Conservation (phyloP, 2,329 filamentous ascomycete genomes). For the Colletotrichum lentis region DNA sequence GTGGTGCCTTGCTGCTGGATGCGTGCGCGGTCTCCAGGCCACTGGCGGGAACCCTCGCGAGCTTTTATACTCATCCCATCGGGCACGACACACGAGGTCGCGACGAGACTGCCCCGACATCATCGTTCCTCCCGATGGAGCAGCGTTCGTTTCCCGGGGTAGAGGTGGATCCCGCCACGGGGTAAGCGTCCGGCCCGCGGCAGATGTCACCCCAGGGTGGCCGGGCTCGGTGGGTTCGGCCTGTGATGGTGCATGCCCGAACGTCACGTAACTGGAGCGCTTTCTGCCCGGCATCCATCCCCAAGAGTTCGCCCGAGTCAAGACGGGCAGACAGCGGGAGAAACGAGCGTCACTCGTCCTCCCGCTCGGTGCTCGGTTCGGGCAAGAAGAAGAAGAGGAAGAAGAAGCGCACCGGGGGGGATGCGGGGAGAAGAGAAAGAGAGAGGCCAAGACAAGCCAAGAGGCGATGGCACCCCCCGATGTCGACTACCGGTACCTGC, state of each 20-base stretch:
- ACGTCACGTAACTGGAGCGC: constrained; percentile 17
- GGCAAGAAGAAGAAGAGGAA: not conserved
- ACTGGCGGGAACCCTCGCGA: not conserved
- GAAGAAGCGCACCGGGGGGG: not conserved
- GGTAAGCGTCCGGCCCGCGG: not conserved
- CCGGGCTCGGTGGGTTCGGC: not conserved
- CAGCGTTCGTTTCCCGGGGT: not conserved
- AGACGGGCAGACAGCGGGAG: not conserved
- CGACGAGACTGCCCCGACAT: constrained; percentile 1
- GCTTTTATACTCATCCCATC: not conserved
- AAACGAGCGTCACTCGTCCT: constrained; percentile 3
- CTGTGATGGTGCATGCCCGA: not conserved
- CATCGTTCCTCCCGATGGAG: not conserved
- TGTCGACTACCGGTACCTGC: constrained; percentile 26
- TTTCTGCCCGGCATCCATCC: constrained; percentile 6
- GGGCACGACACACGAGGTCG: not conserved
- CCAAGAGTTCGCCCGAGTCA: not conserved
- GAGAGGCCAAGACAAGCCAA: constrained; percentile 25
- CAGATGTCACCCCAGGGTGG: not conserved
- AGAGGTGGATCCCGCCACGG: constrained; percentile 1
- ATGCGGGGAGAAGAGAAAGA: not conserved
- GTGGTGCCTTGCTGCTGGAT: not conserved
- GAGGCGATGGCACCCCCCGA: constrained; percentile 14
- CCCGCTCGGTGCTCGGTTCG: constrained; percentile 3
- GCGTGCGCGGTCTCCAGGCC: not conserved